Base-by-base conservation (phyloP, 805 yeast species). In the Kuraishia piskuri region DNA sequence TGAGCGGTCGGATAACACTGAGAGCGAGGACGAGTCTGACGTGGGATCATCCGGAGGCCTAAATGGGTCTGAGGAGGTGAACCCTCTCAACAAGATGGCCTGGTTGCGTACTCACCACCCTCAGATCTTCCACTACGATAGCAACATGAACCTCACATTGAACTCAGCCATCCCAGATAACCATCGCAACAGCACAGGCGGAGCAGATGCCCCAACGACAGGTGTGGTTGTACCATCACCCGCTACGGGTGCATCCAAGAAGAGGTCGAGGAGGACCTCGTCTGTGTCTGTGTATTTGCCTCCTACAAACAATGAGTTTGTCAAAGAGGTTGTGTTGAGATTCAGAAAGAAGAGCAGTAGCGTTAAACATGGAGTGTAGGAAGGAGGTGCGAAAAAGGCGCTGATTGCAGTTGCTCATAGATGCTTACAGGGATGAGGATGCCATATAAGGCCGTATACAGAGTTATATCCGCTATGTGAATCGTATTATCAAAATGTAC, bases 71-170 rank as follows among this genome's bases (percentile, higher is more conserved):
- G 47, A 45, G 22, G 47, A 45, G 23, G 47, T 22, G 22, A 20
- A 21, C 12, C 47, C 47, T 4, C 23, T 45, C 23, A 45, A 45
- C 14, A 45, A 22, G n/a, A 45, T 45, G 47, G 10, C 47, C 4
- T 45, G 47, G 47, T 19, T 45, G 22, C 47, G 47, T 12, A 45
- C 22, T 20, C 47, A 45, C 47, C 47, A 45, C 47, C 47, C 47
- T 22, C 23, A 45, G 22, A 45, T 45, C 14, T 45, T 45, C 22
- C 47, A 45, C 22, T 21, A 45, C 19, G 47, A 45, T 12, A 22
- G 10, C 23, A 22, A 22, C 9, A 21, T 45, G 23, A 22, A 22
- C 14, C 40, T 31, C 40, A 31, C 40, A n/a, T 31, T 31, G 40
- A 31, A 31, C 40, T 31, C 40, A 3, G 40, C 40, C 17, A 31